phyloP scores from a whole-genome alignment of 1,139 yeast species.

The Hansenula lynferdii region DNA sequence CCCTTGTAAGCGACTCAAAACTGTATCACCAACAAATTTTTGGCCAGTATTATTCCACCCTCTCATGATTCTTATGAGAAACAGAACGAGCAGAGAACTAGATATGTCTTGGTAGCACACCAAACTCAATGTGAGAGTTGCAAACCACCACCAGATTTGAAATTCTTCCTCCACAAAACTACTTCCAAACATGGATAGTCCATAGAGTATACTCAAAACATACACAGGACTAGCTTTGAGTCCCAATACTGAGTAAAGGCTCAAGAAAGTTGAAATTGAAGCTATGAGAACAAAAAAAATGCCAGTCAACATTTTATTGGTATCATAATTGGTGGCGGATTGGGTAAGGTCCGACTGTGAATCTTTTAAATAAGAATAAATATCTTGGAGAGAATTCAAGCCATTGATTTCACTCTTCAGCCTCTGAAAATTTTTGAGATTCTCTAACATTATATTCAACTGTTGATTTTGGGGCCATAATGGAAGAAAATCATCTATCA shows the following conservation, averaged over 20 bases:
- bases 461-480: constrained; percentile 43
- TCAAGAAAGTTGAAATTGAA: constrained; percentile 25
- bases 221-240: constrained; percentile 15
- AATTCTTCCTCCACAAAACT: constrained; percentile 97
- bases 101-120: constrained; percentile 10
- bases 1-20: constrained; percentile 29
- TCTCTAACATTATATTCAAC: constrained; percentile 43
- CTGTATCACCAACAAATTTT: constrained; percentile 51
- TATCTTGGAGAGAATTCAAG: constrained; percentile 6
- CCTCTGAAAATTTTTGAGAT: constrained; percentile 54
- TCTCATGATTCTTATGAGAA: constrained; percentile 55
- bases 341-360: constrained; percentile 55
- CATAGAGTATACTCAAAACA: constrained; percentile 40
- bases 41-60: constrained; percentile 94
- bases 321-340: constrained; percentile 73
- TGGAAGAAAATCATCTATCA: constrained; percentile 52
- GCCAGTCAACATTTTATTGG: constrained; percentile 46
- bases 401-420: constrained; percentile 17
- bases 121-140: constrained; percentile 29
- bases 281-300: constrained; percentile 31
- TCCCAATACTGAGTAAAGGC: constrained; percentile 1
- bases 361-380: constrained; percentile 35
- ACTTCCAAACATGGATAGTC: constrained; percentile 74
- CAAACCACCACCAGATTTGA: constrained; percentile 90
- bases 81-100: constrained; percentile 30